Evolutionary conservation across 768 basidiomycete species (phyloP), one percentile per base, ranked within the genome.

Genomic region (Cantharellus anzutake): DNA sequence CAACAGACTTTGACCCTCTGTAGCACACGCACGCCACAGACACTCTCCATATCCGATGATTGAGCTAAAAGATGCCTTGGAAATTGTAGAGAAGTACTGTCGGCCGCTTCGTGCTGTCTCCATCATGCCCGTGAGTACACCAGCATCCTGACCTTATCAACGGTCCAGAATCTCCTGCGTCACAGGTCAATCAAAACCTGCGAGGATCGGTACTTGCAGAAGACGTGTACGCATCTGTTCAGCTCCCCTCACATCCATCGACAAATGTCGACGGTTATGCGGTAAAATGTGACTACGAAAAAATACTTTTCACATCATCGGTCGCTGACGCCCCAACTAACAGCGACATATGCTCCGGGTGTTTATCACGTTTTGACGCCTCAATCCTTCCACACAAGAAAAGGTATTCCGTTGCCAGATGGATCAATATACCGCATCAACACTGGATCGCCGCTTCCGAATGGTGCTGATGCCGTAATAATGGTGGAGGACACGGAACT

Each of bases 401-500:
- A 64, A 4, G 42, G 52, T 4, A 11, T 58, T 14, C 68, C 74
- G 7, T 66, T 85, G 2, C 80, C 82, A 34, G 61, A 68, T 0
- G 73, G 80, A 4, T 66, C 72, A 20, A 70, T 79, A 42, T 86
- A 80, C 68, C 82, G 90, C 51, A 78, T 94, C 68, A 92, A 91
- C 70, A 94, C 90, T 0, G 90, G 90, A 3, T 84, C 79, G 0
- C 85, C 87, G 0, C 71, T 94, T 2, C 90, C 90, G 2, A 68
- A 70, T 0, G 88, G 85, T 3, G 70, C 83, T 4, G 83, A 92
- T 66, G 73, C 86, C 0, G 82, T 91, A 2, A 82, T 94, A 69
- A 93, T 92, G 89, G 90, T 94, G 20, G 90, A 94, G 70, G 90
- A 93, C 67, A 93, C 90, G 0, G 77, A 79, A 60, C 74, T 94